Conservation (phyloP, 345 rosid species). For the Eucalyptus marginata region DNA sequence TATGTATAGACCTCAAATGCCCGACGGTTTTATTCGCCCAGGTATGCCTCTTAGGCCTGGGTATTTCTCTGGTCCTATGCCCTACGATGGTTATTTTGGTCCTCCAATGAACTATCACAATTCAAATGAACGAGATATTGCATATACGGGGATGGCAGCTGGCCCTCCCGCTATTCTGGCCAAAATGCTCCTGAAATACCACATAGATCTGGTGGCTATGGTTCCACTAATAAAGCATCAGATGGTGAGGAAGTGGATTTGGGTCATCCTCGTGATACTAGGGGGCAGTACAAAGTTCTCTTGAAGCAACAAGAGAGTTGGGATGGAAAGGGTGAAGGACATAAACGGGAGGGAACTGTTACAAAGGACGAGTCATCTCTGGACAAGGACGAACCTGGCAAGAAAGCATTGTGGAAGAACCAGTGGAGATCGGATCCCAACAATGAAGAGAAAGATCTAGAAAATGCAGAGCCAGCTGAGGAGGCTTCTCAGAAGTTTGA, state of each 20-base stretch:
- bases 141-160: slow-evolving; percentile 61
- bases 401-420: slow-evolving; percentile 29
- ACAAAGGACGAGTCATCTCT: slow-evolving; percentile 9
- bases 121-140: slow-evolving; percentile 61
- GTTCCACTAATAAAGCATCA: slow-evolving; percentile 25
- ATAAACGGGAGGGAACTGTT: slow-evolving; percentile 30
- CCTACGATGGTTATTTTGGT: slow-evolving; percentile 71
- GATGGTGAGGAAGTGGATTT: slow-evolving; percentile 41
- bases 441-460: slow-evolving; percentile 15
- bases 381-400: slow-evolving; percentile 23
- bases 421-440: slow-evolving; percentile 28
- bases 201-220: slow-evolving; percentile 47
- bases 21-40: slow-evolving; percentile 61
- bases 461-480: slow-evolving; percentile 9
- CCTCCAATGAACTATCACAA: slow-evolving; percentile 73
- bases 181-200: slow-evolving; percentile 42
- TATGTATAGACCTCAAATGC: slow-evolving; percentile 72
- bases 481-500: slow-evolving; percentile 17
- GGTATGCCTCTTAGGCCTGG: slow-evolving; percentile 89
- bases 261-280: slow-evolving; percentile 41
- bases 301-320: slow-evolving; percentile 67
- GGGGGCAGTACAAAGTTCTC: slow-evolving; percentile 58
- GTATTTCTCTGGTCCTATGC: slow-evolving; percentile 67
- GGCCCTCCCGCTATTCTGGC: slow-evolving; percentile 26
- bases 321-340: slow-evolving; percentile 44